Percentiles rank a stretch among this genome's conserved stretches.
These are phyloP conservation scores for Poronia punctata DNA, from an alignment of 495 filamentous ascomycete genomes.

Conservation along the genomic window DNA sequence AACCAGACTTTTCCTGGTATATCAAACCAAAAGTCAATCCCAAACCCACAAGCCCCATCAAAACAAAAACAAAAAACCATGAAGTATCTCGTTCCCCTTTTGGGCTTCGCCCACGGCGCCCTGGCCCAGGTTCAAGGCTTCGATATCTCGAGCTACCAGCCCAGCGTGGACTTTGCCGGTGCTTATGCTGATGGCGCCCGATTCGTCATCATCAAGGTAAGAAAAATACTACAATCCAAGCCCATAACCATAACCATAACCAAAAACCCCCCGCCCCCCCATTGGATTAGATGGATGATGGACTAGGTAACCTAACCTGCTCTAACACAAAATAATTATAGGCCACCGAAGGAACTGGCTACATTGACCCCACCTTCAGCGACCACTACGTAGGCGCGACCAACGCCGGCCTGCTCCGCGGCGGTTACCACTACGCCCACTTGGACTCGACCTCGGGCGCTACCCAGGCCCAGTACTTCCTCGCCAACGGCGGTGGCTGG, in stretches of 20 bases:
- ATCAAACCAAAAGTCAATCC: too few relatives aligned
- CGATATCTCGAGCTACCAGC: constrained; percentile 58
- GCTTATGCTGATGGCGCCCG: constrained; percentile 55
- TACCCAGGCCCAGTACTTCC: constrained; percentile 52
- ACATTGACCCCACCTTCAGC: constrained; percentile 46
- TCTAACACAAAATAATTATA: too few relatives aligned
- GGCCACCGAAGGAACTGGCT: constrained; percentile 56
- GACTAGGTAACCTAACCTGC: not conserved
- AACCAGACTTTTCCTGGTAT: too few relatives aligned
- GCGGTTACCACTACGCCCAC: constrained; percentile 59
- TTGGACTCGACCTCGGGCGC: constrained; percentile 43
- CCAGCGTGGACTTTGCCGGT: constrained; percentile 47
- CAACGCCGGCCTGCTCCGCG: constrained; percentile 50
- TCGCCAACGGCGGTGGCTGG: constrained; percentile 58
- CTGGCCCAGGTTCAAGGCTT: constrained; percentile 52
- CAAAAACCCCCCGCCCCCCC: too few relatives aligned
- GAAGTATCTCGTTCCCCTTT: constrained; percentile 1
- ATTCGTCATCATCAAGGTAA: constrained; percentile 63
- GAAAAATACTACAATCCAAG: too few relatives aligned
- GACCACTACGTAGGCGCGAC: constrained; percentile 50
- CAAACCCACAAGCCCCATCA: too few relatives aligned
- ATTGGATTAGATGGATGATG: too few relatives aligned
- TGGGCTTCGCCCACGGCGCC: constrained; percentile 21
- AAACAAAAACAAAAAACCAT: too few relatives aligned
- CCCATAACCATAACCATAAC: too few relatives aligned